Evolutionary conservation across 1,284 basidiomycete genomes (phyloP).

Genomic region (Ceratobasidium theobromae): DNA sequence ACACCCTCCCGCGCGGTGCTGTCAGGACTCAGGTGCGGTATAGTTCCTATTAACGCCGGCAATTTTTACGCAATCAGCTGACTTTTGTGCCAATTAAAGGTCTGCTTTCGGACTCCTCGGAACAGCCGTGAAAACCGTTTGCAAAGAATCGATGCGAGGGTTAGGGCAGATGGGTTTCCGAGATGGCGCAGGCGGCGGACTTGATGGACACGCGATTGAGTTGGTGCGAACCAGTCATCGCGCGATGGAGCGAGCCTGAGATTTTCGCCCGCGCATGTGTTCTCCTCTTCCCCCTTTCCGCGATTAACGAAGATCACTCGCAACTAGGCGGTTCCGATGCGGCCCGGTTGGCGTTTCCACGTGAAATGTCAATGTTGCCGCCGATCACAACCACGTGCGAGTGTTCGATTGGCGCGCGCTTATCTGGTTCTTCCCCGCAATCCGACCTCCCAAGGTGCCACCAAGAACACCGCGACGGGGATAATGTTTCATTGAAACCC

Average conservation of each 20-base stretch:
- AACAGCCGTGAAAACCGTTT: not conserved
- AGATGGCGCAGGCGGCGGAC: constrained; percentile 2
- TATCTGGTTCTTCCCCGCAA: not conserved
- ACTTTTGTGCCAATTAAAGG: too few relatives aligned
- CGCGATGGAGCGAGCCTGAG: not conserved
- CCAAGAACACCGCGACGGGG: too few relatives aligned
- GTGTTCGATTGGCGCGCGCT: not conserved
- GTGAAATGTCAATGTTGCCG: not conserved
- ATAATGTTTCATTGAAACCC: too few relatives aligned
- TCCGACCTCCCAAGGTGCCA: too few relatives aligned
- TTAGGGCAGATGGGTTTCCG: constrained; percentile 9
- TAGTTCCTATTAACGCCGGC: too few relatives aligned
- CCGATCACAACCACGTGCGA: constrained; percentile 5
- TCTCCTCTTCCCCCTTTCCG: not conserved
- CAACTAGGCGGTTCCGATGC: not conserved
- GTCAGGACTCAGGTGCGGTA: not conserved
- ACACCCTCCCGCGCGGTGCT: too few relatives aligned
- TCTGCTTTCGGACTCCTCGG: constrained; percentile 14
- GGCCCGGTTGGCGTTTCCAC: constrained; percentile 15
- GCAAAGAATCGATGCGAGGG: constrained; percentile 21
- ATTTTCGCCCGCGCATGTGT: too few relatives aligned
- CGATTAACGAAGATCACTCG: not conserved
- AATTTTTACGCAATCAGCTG: too few relatives aligned
- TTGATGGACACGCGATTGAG: constrained; percentile 3
- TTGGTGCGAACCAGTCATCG: constrained; percentile 4